Base-by-base conservation (phyloP, 441 rosid genomes). In the Populus hybrid region DNA sequence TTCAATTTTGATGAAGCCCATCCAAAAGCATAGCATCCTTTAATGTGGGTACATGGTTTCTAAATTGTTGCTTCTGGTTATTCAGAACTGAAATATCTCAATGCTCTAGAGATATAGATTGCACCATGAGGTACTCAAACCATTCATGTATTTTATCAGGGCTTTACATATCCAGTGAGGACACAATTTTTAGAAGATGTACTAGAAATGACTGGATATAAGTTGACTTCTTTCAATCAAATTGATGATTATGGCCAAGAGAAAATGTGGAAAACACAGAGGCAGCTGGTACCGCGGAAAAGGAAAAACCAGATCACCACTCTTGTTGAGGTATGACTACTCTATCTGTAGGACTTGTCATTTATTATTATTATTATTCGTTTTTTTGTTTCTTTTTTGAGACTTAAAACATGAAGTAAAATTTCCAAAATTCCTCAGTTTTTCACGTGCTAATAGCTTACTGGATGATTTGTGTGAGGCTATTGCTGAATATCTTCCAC, bases 211-310 rank as follows among this genome's bases (percentile, higher is more conserved):
- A 94, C 98, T 38, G 98, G 99, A 69, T 91, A 91, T 85, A 93
- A 93, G 89, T 77, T 96, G 85, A 86, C 90, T 78, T 89, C 98
- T 79, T 93, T 85, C 79, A 96, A 94, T 84, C 99, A 96, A 92
- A 84, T 96, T 83, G 99, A 96, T 89, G 99, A 96, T 76, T 96
- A 94, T 87, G 99, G 99, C 71, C 98, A 96, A 90, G 99, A 94
- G 73, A 96, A 94, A 81, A 74, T 91, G 85, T 96, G 99, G 99
- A 96, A 96, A 85, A 96, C 92, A n/a, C 98, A 96, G 79, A 93
- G 80, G 84, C 98, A 96, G 86, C 87, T 94, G 70, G 87, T 88
- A 65, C 96, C 97, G 9, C 88, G 97, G 80, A 96, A 92, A 88
- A 91, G 95, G 86, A 96, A 96, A 87, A 94, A 94, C 81, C 96